A percentile compares a stretch with the other conserved stretches of the same genome.
phyloP scores from a whole-genome alignment of 768 basidiomycete species.

The Leucocoprinus birnbaumii region DNA sequence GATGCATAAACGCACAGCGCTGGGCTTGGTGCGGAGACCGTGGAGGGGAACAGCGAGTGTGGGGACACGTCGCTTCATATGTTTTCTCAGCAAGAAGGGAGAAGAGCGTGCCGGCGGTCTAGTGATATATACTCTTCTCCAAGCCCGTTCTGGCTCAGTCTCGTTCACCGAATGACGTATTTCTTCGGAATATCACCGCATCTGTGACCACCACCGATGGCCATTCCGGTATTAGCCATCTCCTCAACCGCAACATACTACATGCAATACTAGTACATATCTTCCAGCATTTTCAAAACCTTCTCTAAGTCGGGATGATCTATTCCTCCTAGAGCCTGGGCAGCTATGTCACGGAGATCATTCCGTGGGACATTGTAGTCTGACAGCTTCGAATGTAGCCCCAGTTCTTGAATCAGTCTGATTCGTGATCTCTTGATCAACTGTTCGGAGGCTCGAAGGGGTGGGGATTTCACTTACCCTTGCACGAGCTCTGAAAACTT shows the following conservation, averaged over 20 bases:
- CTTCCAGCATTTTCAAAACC: slow-evolving; percentile 49
- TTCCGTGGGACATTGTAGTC: slow-evolving; percentile 63
- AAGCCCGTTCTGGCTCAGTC: slow-evolving; percentile 3
- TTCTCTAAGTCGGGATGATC: slow-evolving; percentile 34
- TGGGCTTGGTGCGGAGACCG: not conserved
- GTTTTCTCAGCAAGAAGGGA: not conserved
- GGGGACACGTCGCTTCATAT: slow-evolving; percentile 4
- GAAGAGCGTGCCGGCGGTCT: not conserved
- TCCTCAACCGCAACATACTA: not conserved
- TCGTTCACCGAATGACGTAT: slow-evolving; percentile 8
- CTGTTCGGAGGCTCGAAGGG: not conserved
- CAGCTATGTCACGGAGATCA: slow-evolving; percentile 54
- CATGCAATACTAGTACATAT: slow-evolving; percentile 31
- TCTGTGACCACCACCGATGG: not conserved
- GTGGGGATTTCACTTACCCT: slow-evolving; percentile 35
- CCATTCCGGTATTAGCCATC: slow-evolving; percentile 1
- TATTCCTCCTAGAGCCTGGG: slow-evolving; percentile 39
- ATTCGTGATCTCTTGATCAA: not conserved
- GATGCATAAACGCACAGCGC: not conserved
- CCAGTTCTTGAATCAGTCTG: slow-evolving; percentile 61
- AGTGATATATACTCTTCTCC: not conserved
- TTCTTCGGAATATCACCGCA: not conserved
- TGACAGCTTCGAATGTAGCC: slow-evolving; percentile 51
- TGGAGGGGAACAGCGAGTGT: not conserved
- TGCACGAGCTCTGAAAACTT: slow-evolving; percentile 52